Evolutionary conservation across 2,329 filamentous ascomycete species (phyloP), one percentile per base, ranked within the genome.

Genomic region (Knufia petricola): DNA sequence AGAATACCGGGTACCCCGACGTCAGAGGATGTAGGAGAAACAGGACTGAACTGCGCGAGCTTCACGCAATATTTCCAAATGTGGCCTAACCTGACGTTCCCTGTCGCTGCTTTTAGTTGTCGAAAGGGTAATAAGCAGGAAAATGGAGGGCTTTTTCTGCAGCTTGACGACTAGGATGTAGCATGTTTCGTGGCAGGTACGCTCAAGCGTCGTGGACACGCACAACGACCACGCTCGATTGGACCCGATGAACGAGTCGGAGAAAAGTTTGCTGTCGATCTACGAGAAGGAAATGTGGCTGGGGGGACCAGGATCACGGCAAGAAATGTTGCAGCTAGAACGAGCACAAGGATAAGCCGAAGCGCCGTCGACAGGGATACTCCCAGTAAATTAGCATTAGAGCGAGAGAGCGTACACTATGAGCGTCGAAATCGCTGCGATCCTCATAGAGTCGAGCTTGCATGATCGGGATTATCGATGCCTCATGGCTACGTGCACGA

Each of bases 21-120:
- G 55, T 57, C 55, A 58, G 52, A 47, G 34, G 17, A 12, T n/a
- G 30, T 31, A 46, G 31, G 34, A 19, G 34, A 48, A 31, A 20
- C 45, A 43, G 40, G 49, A 50, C 30, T 37, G 48, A 45, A 46
- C 19, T 15, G 32, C 32, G 43, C 44, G 32, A 24, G 46, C 26
- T 37, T 24, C 48, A 44, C 36, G 20, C 31, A 20, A 46, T 17
- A 30, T 24, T 28, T 19, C 36, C 30, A 31, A 17, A 20, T 38
- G 43, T 42, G 42, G 55, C 49, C 45, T 42, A 30, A 19, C 20
- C 51, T 58, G 55, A 56, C 54, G 55, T 55, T 31, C 41, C 21
- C 32, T 46, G 48, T 50, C 38, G 55, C 55, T 56, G 55, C 55
- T 58, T 56, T 56, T 49, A 42, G 15, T 12, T 31, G 15, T 44